phyloP scores from a whole-genome alignment of 2,329 filamentous ascomycete species.

The Claviceps sp. region DNA sequence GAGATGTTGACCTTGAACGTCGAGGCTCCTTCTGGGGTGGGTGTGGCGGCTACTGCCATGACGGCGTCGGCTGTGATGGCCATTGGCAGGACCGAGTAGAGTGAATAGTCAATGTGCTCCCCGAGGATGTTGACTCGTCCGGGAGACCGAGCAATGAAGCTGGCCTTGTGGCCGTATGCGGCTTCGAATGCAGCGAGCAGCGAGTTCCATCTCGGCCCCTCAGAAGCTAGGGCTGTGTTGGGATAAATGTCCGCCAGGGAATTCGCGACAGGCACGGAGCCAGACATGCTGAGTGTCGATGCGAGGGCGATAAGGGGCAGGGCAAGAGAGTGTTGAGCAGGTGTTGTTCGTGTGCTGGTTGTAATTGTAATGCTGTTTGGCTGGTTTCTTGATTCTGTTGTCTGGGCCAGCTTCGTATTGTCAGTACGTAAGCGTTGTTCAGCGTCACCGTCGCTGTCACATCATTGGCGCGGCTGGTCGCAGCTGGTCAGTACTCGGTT shows the following conservation, averaged over 20 bases:
- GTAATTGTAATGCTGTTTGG: background rate
- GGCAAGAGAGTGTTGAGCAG: background rate
- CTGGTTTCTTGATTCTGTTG: no score
- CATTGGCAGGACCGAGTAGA: conserved; percentile 93
- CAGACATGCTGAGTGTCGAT: conserved; percentile 27
- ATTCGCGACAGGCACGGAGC: conserved; percentile 57
- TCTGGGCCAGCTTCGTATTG: no score
- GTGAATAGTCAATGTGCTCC: conserved; percentile 97
- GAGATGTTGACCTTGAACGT: conserved; percentile 60
- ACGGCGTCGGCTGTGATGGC: conserved; percentile 86
- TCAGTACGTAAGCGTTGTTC: no score
- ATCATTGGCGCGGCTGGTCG: no score
- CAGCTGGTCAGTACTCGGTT: no score
- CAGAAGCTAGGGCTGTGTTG: conserved; percentile 50
- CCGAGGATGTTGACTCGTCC: conserved; percentile 97
- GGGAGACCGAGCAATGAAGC: conserved; percentile 80
- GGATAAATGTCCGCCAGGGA: conserved; percentile 77
- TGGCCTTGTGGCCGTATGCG: conserved; percentile 54
- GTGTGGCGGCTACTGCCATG: conserved; percentile 57
- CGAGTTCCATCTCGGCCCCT: conserved; percentile 62
- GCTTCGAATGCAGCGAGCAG: conserved; percentile 59
- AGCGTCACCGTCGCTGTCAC: no score
- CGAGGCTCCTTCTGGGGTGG: conserved; percentile 33
- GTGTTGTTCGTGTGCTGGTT: background rate
- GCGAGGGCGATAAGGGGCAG: background rate